Evolutionary conservation across 768 basidiomycete genomes (phyloP).

Genomic region (Amanita polypyramis): DNA sequence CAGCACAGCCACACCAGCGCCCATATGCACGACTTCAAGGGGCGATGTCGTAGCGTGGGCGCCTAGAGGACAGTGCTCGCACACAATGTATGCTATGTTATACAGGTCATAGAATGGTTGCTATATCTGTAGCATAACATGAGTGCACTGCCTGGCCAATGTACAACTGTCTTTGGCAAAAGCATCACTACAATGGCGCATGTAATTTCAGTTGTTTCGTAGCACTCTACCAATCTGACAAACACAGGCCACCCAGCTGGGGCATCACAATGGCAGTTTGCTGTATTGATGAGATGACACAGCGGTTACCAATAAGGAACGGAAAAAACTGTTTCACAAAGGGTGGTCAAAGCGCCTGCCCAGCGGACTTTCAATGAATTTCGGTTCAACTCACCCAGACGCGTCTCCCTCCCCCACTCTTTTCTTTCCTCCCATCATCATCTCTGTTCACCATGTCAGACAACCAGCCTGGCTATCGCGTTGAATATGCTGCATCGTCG

Average conservation of each 20-base stretch:
- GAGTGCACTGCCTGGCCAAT: no score
- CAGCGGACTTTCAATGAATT: conserved; percentile 36
- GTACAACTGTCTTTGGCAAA: no score
- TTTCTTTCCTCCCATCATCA: conserved; percentile 16
- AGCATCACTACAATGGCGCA: no score
- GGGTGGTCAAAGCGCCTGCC: conserved; percentile 35
- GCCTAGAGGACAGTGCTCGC: no score
- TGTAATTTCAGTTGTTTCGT: no score
- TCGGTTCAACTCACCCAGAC: conserved; percentile 20
- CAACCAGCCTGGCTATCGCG: conserved; percentile 59
- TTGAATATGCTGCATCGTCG: conserved; percentile 62
- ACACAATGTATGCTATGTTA: no score
- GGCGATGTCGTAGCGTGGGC: no score
- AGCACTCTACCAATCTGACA: neutral
- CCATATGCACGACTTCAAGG: no score
- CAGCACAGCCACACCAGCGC: neutral
- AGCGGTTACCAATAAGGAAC: neutral
- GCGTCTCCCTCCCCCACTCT: conserved; percentile 20
- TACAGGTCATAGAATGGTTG: no score
- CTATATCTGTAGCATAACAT: no score
- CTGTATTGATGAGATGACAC: neutral
- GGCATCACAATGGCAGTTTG: no score
- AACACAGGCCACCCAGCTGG: neutral
- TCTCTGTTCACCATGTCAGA: conserved; percentile 24
- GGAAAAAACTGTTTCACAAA: neutral